Evolutionary conservation across 1,284 basidiomycete genomes (phyloP).

Genomic region (Ustilago loliicola): DNA sequence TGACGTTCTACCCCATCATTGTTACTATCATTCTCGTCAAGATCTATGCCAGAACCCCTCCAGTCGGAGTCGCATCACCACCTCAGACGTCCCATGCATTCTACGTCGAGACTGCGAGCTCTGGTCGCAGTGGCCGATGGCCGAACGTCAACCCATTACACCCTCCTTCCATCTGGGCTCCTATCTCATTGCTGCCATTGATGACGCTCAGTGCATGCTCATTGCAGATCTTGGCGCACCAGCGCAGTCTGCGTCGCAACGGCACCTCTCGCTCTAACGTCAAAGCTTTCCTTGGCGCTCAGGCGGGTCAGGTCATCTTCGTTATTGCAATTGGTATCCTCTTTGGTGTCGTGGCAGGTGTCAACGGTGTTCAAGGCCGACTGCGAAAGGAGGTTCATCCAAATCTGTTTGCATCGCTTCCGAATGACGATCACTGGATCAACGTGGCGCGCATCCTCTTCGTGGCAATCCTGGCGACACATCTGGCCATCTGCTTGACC

Average conservation of each 20-base stretch:
- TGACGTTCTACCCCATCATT: constrained; percentile 61
- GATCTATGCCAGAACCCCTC: constrained; percentile 39
- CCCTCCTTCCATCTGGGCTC: constrained; percentile 64
- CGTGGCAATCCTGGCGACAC: constrained; percentile 58
- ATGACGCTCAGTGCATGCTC: constrained; percentile 65
- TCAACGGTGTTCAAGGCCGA: constrained; percentile 52
- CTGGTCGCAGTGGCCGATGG: background rate
- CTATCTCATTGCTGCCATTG: constrained; percentile 66
- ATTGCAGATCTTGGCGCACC: constrained; percentile 67
- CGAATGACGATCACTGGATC: constrained; percentile 57
- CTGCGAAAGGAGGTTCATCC: constrained; percentile 53
- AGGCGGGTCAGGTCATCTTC: constrained; percentile 59
- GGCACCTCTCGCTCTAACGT: constrained; percentile 64
- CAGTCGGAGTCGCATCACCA: background rate
- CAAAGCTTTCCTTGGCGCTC: constrained; percentile 62
- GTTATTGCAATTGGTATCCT: constrained; percentile 54
- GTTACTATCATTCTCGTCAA: constrained; percentile 55
- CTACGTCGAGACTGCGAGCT: background rate
- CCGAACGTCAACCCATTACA: constrained; percentile 51
- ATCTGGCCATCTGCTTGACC: constrained; percentile 63
- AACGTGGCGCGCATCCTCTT: constrained; percentile 61
- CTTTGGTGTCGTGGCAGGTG: constrained; percentile 60
- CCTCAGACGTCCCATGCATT: background rate
- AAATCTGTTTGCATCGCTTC: constrained; percentile 64
- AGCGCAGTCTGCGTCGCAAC: constrained; percentile 61